Percentiles rank a stretch among this genome's conserved stretches.
Conservation (phyloP, 148 eudicot genomes). For the Pharnaceum exiguum region DNA sequence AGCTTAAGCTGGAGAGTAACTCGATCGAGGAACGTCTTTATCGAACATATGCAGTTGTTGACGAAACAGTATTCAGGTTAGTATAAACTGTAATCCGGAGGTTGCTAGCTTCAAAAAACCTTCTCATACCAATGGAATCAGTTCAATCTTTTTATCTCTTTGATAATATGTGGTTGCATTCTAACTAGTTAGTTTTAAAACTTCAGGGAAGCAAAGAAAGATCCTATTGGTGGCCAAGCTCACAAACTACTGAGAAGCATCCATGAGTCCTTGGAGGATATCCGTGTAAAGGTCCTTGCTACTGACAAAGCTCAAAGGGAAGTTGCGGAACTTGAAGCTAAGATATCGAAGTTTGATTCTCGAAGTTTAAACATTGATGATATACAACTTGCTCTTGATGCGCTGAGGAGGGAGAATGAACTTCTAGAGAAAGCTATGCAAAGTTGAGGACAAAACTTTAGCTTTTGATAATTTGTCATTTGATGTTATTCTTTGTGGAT, state of each 20-base stretch:
- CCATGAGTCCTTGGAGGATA: conserved; percentile 61
- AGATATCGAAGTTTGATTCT: conserved; percentile 40
- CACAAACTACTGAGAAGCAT: conserved; percentile 45
- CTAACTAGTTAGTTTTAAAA: background rate
- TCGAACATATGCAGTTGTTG: conserved; percentile 67
- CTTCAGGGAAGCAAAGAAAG: conserved; percentile 66
- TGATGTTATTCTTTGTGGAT: no score
- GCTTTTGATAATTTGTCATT: no score
- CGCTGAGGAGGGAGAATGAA: conserved; percentile 60
- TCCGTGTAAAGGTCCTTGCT: conserved; percentile 46
- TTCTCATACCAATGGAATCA: background rate
- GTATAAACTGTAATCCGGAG: background rate
- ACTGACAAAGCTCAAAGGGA: conserved; percentile 54
- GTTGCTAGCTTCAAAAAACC: background rate
- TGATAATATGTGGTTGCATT: background rate
- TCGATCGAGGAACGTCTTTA: conserved; percentile 61
- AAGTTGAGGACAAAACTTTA: no score
- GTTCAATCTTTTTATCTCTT: background rate
- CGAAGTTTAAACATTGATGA: conserved; percentile 40
- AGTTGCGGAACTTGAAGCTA: conserved; percentile 51
- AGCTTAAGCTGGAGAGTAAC: conserved; percentile 71
- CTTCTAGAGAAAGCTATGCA: conserved; percentile 34
- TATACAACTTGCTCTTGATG: conserved; percentile 64
- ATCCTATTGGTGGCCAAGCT: conserved; percentile 45
- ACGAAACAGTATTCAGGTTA: conserved; percentile 58